phyloP scores from a whole-genome alignment of 2,329 filamentous ascomycete genomes.

The Ciborinia camelliae region DNA sequence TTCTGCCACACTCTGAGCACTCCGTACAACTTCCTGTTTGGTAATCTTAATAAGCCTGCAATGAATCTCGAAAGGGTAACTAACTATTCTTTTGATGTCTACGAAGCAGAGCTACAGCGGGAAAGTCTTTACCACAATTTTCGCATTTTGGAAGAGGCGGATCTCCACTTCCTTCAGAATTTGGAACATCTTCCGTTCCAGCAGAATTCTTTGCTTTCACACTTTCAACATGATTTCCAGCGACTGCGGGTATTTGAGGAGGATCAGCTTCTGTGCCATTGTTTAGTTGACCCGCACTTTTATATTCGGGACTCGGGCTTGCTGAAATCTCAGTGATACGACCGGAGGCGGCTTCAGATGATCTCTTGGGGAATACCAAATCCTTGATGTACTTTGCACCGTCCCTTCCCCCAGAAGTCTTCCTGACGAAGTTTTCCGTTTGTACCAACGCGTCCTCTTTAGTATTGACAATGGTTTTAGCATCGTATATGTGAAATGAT shows the following conservation, averaged over 20 bases:
- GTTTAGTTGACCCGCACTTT: background rate
- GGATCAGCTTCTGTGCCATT: too few relatives aligned
- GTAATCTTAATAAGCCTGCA: background rate
- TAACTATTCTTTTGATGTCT: constrained; percentile 6
- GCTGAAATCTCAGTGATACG: background rate
- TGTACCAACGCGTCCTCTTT: background rate
- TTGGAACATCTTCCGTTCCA: background rate
- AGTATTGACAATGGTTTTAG: background rate
- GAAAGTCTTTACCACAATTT: constrained; percentile 5
- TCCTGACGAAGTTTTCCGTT: background rate
- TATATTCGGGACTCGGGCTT: background rate
- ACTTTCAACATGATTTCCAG: background rate
- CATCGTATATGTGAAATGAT: constrained; percentile 17
- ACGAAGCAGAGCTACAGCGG: background rate
- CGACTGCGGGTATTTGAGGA: fast-evolving
- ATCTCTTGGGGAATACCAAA: constrained; percentile 3
- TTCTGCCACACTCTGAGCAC: constrained; percentile 1
- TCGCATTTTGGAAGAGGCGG: background rate
- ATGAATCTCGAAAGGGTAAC: background rate
- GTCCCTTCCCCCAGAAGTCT: background rate
- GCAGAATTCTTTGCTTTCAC: background rate
- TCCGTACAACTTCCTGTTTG: background rate
- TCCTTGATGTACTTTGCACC: constrained; percentile 7
- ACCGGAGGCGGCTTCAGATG: background rate
- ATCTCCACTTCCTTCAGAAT: background rate